Conservation (phyloP, 345 rosid genomes). For the Syzygium grande region DNA sequence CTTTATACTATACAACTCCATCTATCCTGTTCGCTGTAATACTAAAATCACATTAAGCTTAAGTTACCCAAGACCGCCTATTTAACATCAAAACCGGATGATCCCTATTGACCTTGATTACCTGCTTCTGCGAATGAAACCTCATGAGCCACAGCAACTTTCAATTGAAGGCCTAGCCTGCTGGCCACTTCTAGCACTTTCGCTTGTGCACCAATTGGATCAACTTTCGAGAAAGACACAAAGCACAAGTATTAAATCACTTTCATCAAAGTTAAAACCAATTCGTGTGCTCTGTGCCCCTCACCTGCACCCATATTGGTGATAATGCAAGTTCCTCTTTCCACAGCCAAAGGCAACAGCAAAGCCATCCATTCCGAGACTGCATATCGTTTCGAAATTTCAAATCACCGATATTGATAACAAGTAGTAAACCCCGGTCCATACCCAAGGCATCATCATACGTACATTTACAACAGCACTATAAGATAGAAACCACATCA, state of each 20-base stretch:
- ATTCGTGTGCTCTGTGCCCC: neutral
- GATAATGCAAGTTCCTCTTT: slow-evolving; percentile 63
- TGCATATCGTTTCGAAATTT: slow-evolving; percentile 6
- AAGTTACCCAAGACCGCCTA: neutral
- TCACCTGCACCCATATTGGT: slow-evolving; percentile 96
- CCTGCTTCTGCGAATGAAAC: slow-evolving; percentile 30
- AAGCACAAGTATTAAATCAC: neutral
- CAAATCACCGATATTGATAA: neutral
- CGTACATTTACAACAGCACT: neutral
- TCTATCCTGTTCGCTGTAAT: neutral
- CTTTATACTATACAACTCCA: neutral
- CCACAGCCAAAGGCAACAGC: slow-evolving; percentile 71
- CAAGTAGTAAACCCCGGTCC: neutral
- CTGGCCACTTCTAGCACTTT: slow-evolving; percentile 60
- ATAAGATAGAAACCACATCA: neutral
- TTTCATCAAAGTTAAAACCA: neutral
- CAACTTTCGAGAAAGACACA: slow-evolving; percentile 35
- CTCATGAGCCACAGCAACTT: slow-evolving; percentile 80
- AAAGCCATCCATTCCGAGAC: slow-evolving; percentile 84
- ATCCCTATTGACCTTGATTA: slow-evolving; percentile 1
- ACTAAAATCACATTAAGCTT: neutral
- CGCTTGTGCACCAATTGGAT: slow-evolving; percentile 68
- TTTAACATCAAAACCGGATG: neutral
- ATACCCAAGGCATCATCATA: neutral
- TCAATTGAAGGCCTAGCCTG: slow-evolving; percentile 44